A percentile compares a stretch with the other conserved stretches of the same genome.
phyloP scores from a whole-genome alignment of 1,284 basidiomycete genomes.

The Rhodotorula sp. region DNA sequence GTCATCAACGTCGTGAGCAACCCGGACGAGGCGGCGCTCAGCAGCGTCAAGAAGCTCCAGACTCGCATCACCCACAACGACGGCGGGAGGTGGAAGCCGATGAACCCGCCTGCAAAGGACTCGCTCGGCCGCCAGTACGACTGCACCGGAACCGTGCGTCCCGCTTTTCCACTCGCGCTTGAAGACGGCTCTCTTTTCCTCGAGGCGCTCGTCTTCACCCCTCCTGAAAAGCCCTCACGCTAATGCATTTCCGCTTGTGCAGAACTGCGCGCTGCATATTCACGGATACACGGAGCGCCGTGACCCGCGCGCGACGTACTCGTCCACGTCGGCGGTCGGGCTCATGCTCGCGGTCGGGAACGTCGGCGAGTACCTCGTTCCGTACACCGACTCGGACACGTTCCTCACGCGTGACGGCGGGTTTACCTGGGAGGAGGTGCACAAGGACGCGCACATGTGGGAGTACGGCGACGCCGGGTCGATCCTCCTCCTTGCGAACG shows the following conservation, averaged over 20 bases:
- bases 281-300: slow-evolving; percentile 94
- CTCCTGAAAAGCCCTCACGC: slow-evolving; percentile 54
- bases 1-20: slow-evolving; percentile 89
- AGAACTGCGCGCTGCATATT: slow-evolving; percentile 84
- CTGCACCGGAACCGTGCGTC: slow-evolving; percentile 72
- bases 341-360: slow-evolving; percentile 97
- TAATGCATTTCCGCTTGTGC: not conserved
- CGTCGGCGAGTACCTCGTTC: slow-evolving; percentile 78
- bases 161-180: slow-evolving; percentile 63
- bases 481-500: slow-evolving; percentile 88
- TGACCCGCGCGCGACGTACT: slow-evolving; percentile 88
- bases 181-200: slow-evolving; percentile 50
- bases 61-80: slow-evolving; percentile 95
- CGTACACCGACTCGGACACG: slow-evolving; percentile 86
- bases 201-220: slow-evolving; percentile 59
- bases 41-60: slow-evolving; percentile 75
- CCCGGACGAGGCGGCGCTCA: slow-evolving; percentile 70
- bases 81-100: slow-evolving; percentile 81
- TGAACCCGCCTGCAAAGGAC: slow-evolving; percentile 74
- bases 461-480: slow-evolving; percentile 97
- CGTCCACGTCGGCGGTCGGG: slow-evolving; percentile 86
- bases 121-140: slow-evolving; percentile 73
- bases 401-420: slow-evolving; percentile 96
- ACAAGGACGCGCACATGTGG: slow-evolving; percentile 97
- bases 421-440: slow-evolving; percentile 97